phyloP scores from a whole-genome alignment of 2,329 filamentous ascomycete species.

The Colletotrichum gloeosporioides region DNA sequence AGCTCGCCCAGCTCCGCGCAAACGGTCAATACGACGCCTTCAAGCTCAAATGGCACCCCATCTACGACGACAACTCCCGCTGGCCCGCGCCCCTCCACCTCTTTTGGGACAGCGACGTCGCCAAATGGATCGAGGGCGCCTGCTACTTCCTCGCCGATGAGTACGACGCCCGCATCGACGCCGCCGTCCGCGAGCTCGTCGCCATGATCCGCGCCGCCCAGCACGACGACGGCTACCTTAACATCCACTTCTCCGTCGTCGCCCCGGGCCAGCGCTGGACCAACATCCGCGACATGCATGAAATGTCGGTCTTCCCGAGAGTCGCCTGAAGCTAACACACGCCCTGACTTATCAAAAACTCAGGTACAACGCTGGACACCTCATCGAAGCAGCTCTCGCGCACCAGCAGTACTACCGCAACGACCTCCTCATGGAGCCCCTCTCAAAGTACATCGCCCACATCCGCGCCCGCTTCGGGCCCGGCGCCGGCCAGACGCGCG shows the following conservation, averaged over 20 bases:
- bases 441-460: conserved; percentile 59
- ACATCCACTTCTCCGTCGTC: conserved; percentile 67
- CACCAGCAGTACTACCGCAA: conserved; percentile 59
- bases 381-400: conserved; percentile 65
- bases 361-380: conserved; percentile 65
- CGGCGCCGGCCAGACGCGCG: conserved; percentile 52
- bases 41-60: conserved; percentile 59
- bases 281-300: conserved; percentile 66
- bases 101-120: conserved; percentile 63
- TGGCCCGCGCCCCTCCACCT: conserved; percentile 64
- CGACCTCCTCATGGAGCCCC: conserved; percentile 53
- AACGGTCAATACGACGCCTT: conserved; percentile 65
- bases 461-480: conserved; percentile 58
- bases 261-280: conserved; percentile 60
- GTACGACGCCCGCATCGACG: conserved; percentile 50
- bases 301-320: conserved; percentile 47
- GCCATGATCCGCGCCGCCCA: conserved; percentile 62
- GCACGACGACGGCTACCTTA: conserved; percentile 65
- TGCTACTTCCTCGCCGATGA: conserved; percentile 57
- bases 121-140: conserved; percentile 68
- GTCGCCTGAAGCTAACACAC: neutral
- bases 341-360: neutral
- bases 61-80: conserved; percentile 52
- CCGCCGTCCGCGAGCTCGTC: conserved; percentile 60
- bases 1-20: conserved; percentile 56